Conservation (phyloP, 441 rosid species). For the Jatropha podagrica region DNA sequence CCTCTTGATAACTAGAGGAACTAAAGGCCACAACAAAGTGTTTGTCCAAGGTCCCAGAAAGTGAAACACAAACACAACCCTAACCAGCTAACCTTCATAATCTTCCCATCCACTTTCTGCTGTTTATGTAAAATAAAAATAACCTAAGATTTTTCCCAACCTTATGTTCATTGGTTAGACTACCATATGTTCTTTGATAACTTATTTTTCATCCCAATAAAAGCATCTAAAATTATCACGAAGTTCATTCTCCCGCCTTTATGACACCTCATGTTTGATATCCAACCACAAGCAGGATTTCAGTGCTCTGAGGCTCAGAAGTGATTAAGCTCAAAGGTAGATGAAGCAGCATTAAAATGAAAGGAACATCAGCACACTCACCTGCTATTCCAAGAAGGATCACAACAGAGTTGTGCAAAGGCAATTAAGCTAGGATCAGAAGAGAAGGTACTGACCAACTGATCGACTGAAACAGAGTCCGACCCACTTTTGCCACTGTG, state of each 20-base stretch:
- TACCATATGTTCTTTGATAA: neutral
- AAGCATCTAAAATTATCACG: neutral
- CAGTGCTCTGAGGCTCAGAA: neutral
- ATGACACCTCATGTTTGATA: neutral
- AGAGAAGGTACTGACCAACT: conserved; percentile 91
- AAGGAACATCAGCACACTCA: conserved; percentile 21
- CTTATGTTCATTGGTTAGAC: neutral
- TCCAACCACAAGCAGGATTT: neutral
- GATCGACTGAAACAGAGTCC: conserved; percentile 72
- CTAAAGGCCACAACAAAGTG: neutral
- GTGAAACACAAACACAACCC: neutral
- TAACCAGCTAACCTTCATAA: neutral
- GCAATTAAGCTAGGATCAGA: conserved; percentile 97
- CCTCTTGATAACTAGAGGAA: neutral
- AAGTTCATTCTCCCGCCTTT: neutral
- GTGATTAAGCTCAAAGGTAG: neutral
- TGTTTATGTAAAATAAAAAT: neutral
- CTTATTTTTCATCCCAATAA: neutral
- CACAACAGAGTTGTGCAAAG: conserved; percentile 93
- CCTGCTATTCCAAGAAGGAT: conserved; percentile 87
- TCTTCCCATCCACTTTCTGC: neutral
- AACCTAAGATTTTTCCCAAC: neutral
- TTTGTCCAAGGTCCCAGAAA: conserved; percentile 8
- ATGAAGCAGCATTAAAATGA: conserved; percentile 1
- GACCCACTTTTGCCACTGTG: conserved; percentile 39